A percentile compares a stretch with the other conserved stretches of the same genome.
Evolutionary conservation across 306 rosid genomes (phyloP).

Genomic region (Datisca glomerata): DNA sequence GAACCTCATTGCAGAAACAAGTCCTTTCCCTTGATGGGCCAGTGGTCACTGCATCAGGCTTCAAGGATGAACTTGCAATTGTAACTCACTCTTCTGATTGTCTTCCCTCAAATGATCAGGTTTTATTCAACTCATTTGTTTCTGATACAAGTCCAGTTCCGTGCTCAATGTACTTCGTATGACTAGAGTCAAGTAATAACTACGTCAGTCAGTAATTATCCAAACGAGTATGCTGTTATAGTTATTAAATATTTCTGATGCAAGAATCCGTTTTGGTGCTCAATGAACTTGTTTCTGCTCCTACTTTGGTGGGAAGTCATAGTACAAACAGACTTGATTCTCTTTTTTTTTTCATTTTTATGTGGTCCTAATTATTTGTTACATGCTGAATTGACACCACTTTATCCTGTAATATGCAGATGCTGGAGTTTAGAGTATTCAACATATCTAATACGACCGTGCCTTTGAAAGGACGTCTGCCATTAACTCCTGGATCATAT

Average conservation of each 20-base stretch:
- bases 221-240: too few species aligned
- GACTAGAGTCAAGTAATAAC: too few species aligned
- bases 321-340: too few species aligned
- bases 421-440: slow-evolving; percentile 59
- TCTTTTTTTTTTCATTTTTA: too few species aligned
- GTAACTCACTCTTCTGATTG: slow-evolving; percentile 68
- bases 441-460: slow-evolving; percentile 41
- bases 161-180: too few species aligned
- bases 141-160: too few species aligned
- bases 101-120: slow-evolving; percentile 77
- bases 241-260: too few species aligned
- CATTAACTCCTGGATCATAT: slow-evolving; percentile 78
- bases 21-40: slow-evolving; percentile 75
- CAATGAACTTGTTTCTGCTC: too few species aligned
- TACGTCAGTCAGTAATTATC: too few species aligned
- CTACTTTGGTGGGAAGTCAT: too few species aligned
- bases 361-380: background rate
- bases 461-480: slow-evolving; percentile 50
- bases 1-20: slow-evolving; percentile 48
- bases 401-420: slow-evolving; percentile 34
- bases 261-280: too few species aligned
- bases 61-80: slow-evolving; percentile 70
- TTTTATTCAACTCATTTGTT: too few species aligned
- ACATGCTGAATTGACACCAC: slow-evolving; percentile 7
- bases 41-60: slow-evolving; percentile 89